Evolutionary conservation across 2,329 filamentous ascomycete species (phyloP), one percentile per base, ranked within the genome.

Genomic region (Cercospora sesami): DNA sequence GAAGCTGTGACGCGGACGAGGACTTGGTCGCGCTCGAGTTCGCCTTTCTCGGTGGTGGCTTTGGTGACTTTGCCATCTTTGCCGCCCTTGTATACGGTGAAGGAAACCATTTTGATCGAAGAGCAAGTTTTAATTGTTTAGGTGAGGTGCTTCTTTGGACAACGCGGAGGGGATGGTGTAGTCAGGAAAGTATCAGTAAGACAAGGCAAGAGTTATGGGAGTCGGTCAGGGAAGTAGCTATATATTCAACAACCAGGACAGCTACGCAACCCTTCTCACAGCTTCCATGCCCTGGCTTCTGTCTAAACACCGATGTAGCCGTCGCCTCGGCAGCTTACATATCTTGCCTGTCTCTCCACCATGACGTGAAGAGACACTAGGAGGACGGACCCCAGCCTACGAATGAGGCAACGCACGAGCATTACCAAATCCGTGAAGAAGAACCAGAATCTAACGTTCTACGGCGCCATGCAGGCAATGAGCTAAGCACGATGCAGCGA

Each of bases 51-150:
- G 53, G 83, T 86, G 60, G 80, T 81, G 55, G 79, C 76, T 76
- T 87, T 79, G 66, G 83, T 77, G 73, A 89, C 86, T 67, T 81
- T 81, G 73, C 88, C 87, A 66, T 84, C 83, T 71, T 86, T 82
- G 71, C 83, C 83, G 72, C 89, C 89, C 75, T 88, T 89, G 84
- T 83, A 90, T 66, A 90, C 86, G 45, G 86, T 90, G 81, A 89
- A 89, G 63, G 76, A 75, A 71, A 75, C 73, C 77, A 78, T 79
- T 65, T 65, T 74, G 39, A 23, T 30, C 10, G 31, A 39, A 42
- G 16, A 8, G 33, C 33, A 5, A 10, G 39, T 5, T 39, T 2
- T 26, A 5, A 9, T 33, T 26, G 2, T 18, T 23, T 8, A n/a
- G 21, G 1, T 39, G 26, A 12, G 16, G 23, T 18, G 31, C 10